A percentile compares a stretch with the other conserved stretches of the same genome.
phyloP scores from a whole-genome alignment of 2,329 filamentous ascomycete species.

The Pseudocercospora fuligena region DNA sequence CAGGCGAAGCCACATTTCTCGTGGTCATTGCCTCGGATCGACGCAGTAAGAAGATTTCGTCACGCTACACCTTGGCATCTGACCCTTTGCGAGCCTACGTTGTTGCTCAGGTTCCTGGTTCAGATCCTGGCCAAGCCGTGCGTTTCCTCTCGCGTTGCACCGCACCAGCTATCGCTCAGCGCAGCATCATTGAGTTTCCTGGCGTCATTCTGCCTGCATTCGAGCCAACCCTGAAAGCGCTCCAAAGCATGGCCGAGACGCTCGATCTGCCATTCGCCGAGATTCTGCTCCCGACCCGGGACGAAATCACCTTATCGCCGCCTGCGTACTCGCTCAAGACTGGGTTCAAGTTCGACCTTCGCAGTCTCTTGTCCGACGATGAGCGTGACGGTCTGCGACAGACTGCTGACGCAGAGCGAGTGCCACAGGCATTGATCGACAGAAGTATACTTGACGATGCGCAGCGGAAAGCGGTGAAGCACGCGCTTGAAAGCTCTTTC shows the following conservation, averaged over 20 bases:
- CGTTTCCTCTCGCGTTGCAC: conserved; percentile 10
- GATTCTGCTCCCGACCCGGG: conserved; percentile 35
- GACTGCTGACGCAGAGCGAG: conserved; percentile 8
- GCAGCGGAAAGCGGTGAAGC: conserved; percentile 62
- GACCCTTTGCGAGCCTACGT: conserved; percentile 21
- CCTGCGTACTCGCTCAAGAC: conserved; percentile 57
- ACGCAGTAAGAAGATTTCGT: conserved; percentile 1
- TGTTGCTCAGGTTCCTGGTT: conserved; percentile 17
- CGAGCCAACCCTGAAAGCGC: conserved; percentile 58
- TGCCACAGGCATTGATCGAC: conserved; percentile 29
- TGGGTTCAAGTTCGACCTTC: conserved; percentile 54
- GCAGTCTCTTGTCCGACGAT: neutral
- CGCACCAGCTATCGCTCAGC: neutral
- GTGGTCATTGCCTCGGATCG: conserved; percentile 17
- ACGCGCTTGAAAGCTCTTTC: conserved; percentile 58
- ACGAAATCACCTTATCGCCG: conserved; percentile 42
- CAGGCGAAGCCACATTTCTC: conserved; percentile 36
- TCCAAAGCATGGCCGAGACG: conserved; percentile 57
- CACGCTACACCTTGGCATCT: conserved; percentile 5
- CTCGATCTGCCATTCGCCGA: conserved; percentile 39
- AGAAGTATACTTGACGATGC: conserved; percentile 55
- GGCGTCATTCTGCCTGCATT: conserved; percentile 64
- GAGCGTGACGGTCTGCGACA: conserved; percentile 39
- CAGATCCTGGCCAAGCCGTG: neutral
- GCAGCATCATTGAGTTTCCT: conserved; percentile 64